Percentiles rank a stretch among this genome's conserved stretches.
These are phyloP conservation scores for Colletotrichum sp. DNA, from an alignment of 2,329 filamentous ascomycete genomes.

Conservation along the genomic window DNA sequence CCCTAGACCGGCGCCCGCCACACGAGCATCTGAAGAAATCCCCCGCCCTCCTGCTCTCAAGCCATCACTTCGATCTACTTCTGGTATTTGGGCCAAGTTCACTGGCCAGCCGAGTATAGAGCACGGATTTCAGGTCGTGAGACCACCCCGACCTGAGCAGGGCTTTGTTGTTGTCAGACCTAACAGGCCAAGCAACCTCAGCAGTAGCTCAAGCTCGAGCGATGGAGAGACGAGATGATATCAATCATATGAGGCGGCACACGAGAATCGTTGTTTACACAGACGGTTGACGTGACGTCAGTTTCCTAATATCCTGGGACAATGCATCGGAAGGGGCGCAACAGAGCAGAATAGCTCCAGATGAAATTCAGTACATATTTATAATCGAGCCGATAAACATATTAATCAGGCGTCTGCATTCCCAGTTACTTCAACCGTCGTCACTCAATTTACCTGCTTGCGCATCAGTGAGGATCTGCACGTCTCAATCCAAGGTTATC, in stretches of 20 bases:
- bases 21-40: not conserved
- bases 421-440: too few species aligned
- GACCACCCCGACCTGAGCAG: not conserved
- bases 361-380: not conserved
- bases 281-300: not conserved
- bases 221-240: not conserved
- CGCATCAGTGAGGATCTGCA: not conserved
- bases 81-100: conserved; percentile 8
- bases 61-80: not conserved
- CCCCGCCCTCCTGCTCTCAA: not conserved
- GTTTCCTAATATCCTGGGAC: not conserved
- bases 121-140: not conserved
- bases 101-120: not conserved
- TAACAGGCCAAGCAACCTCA: not conserved
- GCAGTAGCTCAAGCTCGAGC: not conserved
- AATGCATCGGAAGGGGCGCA: not conserved
- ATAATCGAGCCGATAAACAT: not conserved
- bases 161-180: conserved; percentile 9
- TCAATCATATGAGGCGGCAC: not conserved
- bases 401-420: not conserved
- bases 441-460: not conserved
- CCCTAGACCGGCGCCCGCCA: not conserved
- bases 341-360: not conserved
- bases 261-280: not conserved
- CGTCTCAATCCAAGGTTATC: not conserved